A percentile compares a stretch with the other conserved stretches of the same genome.
These are phyloP conservation scores for Simplicillium aogashimaense DNA, from an alignment of 2,329 filamentous ascomycete genomes.

Conservation along the genomic window DNA sequence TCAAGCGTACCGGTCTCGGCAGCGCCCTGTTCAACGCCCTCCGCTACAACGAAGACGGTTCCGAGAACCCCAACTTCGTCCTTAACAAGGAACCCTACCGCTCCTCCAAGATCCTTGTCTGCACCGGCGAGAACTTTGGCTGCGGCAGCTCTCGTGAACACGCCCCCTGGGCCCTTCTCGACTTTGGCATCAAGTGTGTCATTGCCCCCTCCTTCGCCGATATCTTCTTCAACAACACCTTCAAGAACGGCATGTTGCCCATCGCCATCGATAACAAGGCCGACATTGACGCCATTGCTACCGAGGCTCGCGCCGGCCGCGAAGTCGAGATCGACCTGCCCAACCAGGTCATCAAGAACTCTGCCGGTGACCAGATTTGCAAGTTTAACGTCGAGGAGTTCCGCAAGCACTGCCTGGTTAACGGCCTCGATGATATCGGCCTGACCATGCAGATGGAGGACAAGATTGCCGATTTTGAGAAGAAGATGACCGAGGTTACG, in stretches of 20 bases:
- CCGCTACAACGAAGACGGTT: conserved; percentile 65
- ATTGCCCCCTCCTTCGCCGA: conserved; percentile 68
- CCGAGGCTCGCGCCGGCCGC: conserved; percentile 66
- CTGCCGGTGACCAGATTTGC: conserved; percentile 62
- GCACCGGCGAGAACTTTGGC: conserved; percentile 88
- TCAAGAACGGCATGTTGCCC: conserved; percentile 99
- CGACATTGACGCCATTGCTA: conserved; percentile 60
- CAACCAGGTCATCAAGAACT: conserved; percentile 72
- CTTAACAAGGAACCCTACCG: conserved; percentile 87
- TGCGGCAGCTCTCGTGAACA: conserved; percentile 91
- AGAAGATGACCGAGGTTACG: conserved; percentile 62
- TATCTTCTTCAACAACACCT: conserved; percentile 99
- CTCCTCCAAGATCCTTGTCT: conserved; percentile 77
- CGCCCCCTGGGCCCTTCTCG: conserved; percentile 91
- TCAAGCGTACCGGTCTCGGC: conserved; percentile 92
- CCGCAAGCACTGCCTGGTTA: conserved; percentile 85
- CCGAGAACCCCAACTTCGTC: conserved; percentile 71
- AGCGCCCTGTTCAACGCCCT: conserved; percentile 78
- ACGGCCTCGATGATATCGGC: conserved; percentile 92
- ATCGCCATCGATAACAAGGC: conserved; percentile 61
- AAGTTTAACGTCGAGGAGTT: conserved; percentile 86
- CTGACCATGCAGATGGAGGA: conserved; percentile 87
- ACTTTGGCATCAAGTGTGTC: conserved; percentile 91
- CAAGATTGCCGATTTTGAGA: conserved; percentile 79
- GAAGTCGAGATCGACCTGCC: conserved; percentile 87